Evolutionary conservation across 2,329 filamentous ascomycete species (phyloP), one percentile per base, ranked within the genome.

Genomic region (Penicillium vulpinum): DNA sequence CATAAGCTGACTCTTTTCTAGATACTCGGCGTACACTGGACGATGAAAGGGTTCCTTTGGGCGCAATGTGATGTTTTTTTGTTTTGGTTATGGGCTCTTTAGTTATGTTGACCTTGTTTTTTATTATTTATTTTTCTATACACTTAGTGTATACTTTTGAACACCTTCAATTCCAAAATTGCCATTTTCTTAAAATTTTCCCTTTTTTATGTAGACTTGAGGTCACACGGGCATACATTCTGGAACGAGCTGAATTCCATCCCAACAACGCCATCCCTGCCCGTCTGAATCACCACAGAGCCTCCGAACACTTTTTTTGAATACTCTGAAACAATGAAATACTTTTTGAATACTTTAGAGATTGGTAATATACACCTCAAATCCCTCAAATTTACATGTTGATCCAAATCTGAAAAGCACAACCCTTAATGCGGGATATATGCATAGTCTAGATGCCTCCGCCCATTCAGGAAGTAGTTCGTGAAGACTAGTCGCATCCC

Each of bases 1-100:
- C 15, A 11, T 54, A 50, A 51, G 51, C 54, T 56, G 54, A 66
- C 58, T 49, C 18, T 18, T 31, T 18, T 50, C 24, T 62, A 75
- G 73, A 67, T 75, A 75, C 62, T 73, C 72, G 59, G 67, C 63
- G 26, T 75, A 74, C 62, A 70, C 65, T 63, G 73, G 73, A 67
- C 72, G 73, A 68, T 75, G 65, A 51, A 45, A 45, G 62, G 58
- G 49, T 60, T 63, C 59, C 65, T 64, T 35, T 60, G 72, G 72
- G 71, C 71, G 72, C 67, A 72, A 67, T 66, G 63, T 69, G 67
- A 67, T 61, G 51, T 62, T 64, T 62, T 64, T 57, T 62, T 62
- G 52, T 53, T 56, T 51, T 60, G 55, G 57, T 58, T 59, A 56
- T 51, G 51, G 56, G 47, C 22, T n/a, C n/a, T 52, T 41, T 56